Percentiles rank a stretch among this genome's conserved stretches.
These are phyloP conservation scores for Linderina pennispora DNA, from an alignment of 192 early-diverging fungal genomes.

Conservation along the genomic window DNA sequence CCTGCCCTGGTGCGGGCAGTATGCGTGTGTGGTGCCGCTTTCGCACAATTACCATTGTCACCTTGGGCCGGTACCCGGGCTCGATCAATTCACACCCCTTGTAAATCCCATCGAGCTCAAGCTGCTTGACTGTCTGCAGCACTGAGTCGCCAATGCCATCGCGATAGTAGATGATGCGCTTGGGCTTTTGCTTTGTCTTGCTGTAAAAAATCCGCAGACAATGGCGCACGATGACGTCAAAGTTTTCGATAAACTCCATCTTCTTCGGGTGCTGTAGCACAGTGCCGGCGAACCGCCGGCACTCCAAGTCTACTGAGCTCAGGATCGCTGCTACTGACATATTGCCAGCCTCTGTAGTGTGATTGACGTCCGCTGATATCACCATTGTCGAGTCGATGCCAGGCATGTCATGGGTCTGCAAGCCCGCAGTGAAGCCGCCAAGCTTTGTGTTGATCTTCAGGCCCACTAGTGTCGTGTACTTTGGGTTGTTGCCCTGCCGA, in stretches of 20 bases:
- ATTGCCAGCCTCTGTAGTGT: conserved; percentile 34
- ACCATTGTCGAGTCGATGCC: conserved; percentile 43
- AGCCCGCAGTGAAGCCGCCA: conserved; percentile 47
- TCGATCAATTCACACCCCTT: conserved; percentile 15
- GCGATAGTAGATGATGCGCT: conserved; percentile 52
- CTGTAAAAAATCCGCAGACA: conserved; percentile 33
- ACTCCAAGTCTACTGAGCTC: conserved; percentile 22
- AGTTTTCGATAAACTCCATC: conserved; percentile 29
- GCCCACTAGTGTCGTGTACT: conserved; percentile 20
- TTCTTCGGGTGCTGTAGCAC: conserved; percentile 34
- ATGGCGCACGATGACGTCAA: conserved; percentile 35
- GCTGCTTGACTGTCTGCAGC: conserved; percentile 9
- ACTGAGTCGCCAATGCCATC: conserved; percentile 48
- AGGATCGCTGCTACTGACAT: conserved; percentile 48
- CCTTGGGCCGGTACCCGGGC: conserved; percentile 6
- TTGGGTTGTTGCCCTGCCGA: conserved; percentile 3
- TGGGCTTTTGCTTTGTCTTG: conserved; percentile 36
- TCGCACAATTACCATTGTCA: conserved; percentile 19
- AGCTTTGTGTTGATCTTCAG: conserved; percentile 64
- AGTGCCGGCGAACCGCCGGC: conserved; percentile 14
- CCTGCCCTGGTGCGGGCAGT: neutral
- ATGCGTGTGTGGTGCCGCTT: conserved; percentile 30
- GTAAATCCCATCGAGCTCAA: conserved; percentile 19
- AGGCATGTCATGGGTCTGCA: conserved; percentile 11
- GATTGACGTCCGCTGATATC: conserved; percentile 54